These are phyloP conservation scores for Knoxia roxburghii DNA, from an alignment of 257 asterid species.

Conservation along the genomic window DNA sequence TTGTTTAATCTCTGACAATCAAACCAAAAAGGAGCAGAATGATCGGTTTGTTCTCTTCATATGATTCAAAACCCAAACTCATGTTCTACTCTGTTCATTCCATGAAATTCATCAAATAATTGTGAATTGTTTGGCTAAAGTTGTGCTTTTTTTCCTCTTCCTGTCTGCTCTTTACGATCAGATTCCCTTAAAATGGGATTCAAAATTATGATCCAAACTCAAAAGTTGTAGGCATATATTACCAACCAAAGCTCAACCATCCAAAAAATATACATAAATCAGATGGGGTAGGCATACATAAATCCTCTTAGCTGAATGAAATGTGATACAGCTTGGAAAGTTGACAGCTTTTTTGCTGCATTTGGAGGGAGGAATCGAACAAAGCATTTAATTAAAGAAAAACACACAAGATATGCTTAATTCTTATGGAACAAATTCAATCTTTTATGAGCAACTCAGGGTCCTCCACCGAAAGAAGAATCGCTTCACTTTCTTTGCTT, in stretches of 20 bases:
- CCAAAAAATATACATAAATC: slow-evolving; percentile 9
- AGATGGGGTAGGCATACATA: slow-evolving; percentile 6
- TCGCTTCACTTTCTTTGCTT: slow-evolving; percentile 30
- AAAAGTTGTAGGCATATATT: not conserved
- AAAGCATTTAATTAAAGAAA: slow-evolving; percentile 10
- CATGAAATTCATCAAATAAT: not conserved
- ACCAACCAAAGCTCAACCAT: slow-evolving; percentile 15
- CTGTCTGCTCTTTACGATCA: not conserved
- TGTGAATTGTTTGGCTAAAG: not conserved
- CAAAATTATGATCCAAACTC: not conserved
- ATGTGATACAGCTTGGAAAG: slow-evolving; percentile 34
- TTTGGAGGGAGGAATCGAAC: slow-evolving; percentile 27
- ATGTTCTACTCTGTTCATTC: slow-evolving; percentile 10
- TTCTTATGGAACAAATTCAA: slow-evolving; percentile 53
- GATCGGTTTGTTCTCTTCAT: not conserved
- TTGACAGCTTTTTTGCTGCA: slow-evolving; percentile 13
- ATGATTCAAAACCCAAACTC: not conserved
- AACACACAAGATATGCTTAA: slow-evolving; percentile 21
- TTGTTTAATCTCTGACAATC: slow-evolving; percentile 23
- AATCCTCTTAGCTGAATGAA: slow-evolving; percentile 10
- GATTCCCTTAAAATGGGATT: not conserved
- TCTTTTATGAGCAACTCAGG: slow-evolving; percentile 37
- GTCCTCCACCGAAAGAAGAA: slow-evolving; percentile 44
- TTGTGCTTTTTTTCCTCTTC: not conserved
- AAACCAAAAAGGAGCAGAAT: not conserved